Base-by-base conservation (phyloP, 2,329 filamentous ascomycete genomes). In the Bertia moriformis region DNA sequence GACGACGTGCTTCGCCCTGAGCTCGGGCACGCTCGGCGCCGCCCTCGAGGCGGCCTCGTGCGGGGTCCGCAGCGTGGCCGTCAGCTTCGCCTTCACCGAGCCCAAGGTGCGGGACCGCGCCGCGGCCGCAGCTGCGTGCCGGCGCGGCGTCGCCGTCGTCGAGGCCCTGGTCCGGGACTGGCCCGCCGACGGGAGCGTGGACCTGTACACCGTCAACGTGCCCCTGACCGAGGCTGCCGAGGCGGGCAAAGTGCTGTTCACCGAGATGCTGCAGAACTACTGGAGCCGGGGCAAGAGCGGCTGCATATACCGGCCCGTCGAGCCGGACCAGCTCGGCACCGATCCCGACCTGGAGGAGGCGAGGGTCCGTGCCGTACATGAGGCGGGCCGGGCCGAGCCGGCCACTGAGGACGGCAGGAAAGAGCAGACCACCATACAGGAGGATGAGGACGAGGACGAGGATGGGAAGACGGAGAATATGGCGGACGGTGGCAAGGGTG, bases 181-280 rank as follows among this genome's bases (percentile, higher is more conserved):
- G 82, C 73, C 66, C 0, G 60, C 65, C 22, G 78, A 77, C 39
- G 58, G 65, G 20, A 70, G 69, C 43, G 78, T 84, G 4, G 85
- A 93, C 52, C 61, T 96, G n/a, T 96, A 94, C 58, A 83, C 73
- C 37, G 78, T 96, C 48, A 96, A 96, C 53, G 81, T 96, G 5
- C 89, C 91, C 15, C 65, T 96, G 10, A 69, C 91, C 13, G 78
- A 83, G 43, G 80, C 77, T 4, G 74, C 95, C 1, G 79, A 79
- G 47, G 55, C 63, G 14, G 69, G 71, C 40, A 86, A 83, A 60
- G 76, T 88, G 3, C 51, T 91, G n/a, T 94, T 78, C 62, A 89
- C 91, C 2, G 65, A 75, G 44, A 82, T 95, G 70, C 62, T 96
- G 51, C 85, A 94, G 60, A 98, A 96, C 57, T 78, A 81, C 52